phyloP scores from a whole-genome alignment of 176 grass and related monocot species.

The Dactylis glomerata region DNA sequence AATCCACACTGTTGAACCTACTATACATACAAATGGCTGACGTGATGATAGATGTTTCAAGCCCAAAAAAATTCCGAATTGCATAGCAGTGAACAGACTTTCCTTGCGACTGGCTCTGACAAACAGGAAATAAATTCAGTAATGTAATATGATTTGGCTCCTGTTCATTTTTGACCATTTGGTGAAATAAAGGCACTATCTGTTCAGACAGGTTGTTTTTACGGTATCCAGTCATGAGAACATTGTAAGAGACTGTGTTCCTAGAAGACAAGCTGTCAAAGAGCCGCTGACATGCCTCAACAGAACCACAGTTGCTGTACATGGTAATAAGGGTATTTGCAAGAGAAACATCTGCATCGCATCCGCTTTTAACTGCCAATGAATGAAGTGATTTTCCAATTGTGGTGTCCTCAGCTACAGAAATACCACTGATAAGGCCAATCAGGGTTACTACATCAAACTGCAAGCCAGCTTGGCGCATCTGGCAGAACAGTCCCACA shows the following conservation, averaged over 20 bases:
- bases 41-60: constrained; percentile 45
- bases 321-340: constrained; percentile 72
- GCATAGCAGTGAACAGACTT: constrained; percentile 59
- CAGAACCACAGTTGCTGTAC: constrained; percentile 57
- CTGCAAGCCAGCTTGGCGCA: constrained; percentile 37
- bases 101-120: constrained; percentile 48
- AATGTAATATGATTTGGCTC: constrained; percentile 51
- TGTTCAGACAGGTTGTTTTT: constrained; percentile 39
- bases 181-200: constrained; percentile 46
- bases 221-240: constrained; percentile 69
- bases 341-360: constrained; percentile 46
- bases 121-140: constrained; percentile 57
- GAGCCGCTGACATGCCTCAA: constrained; percentile 46
- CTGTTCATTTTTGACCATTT: constrained; percentile 46
- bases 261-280: constrained; percentile 36
- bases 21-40: constrained; percentile 64
- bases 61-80: constrained; percentile 42
- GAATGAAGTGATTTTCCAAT: constrained; percentile 49
- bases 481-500: constrained; percentile 43
- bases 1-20: constrained; percentile 54
- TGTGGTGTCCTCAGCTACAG: constrained; percentile 10
- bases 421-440: constrained; percentile 41
- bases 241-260: constrained; percentile 53
- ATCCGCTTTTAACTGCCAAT: constrained; percentile 61
- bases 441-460: constrained; percentile 72